phyloP scores from a whole-genome alignment of 169 alveolate genomes.

The Cryptosporidium ryanae region DNA sequence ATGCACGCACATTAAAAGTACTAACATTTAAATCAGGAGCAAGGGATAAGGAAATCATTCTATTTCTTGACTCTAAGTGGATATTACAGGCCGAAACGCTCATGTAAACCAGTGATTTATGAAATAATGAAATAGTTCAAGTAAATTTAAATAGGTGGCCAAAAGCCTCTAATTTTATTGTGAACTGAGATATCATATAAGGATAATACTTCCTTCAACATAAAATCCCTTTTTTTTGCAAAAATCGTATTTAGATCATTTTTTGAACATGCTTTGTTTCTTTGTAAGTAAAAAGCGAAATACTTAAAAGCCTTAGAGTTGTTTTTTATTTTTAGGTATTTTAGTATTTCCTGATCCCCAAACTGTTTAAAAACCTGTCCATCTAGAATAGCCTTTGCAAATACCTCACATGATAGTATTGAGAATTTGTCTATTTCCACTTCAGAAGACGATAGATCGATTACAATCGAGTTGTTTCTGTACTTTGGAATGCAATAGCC shows the following conservation, averaged over 20 bases:
- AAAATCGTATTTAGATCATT: neutral
- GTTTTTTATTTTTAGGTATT: neutral
- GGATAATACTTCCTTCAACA: constrained; percentile 15
- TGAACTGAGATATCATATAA: constrained; percentile 50
- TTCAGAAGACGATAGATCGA: constrained; percentile 63
- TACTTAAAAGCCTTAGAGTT: constrained; percentile 21
- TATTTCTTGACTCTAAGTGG: no score
- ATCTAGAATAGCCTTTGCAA: constrained; percentile 45
- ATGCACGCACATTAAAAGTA: no score
- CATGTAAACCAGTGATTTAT: no score
- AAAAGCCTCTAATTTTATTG: constrained; percentile 28
- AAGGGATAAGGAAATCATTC: no score
- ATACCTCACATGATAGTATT: constrained; percentile 6
- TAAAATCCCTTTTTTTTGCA: constrained; percentile 17
- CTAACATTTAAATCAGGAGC: no score
- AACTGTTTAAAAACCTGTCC: constrained; percentile 52
- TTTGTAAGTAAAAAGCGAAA: constrained; percentile 2
- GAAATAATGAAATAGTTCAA: no score
- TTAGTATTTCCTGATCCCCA: neutral
- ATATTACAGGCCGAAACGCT: no score
- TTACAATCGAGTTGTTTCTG: constrained; percentile 15
- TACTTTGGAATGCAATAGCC: constrained; percentile 50
- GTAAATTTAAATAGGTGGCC: constrained; percentile 73
- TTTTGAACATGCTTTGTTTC: neutral
- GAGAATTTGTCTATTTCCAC: constrained; percentile 3